Evolutionary conservation across 2,329 filamentous ascomycete species (phyloP).

Genomic region (Fusarium chlamydosporum): DNA sequence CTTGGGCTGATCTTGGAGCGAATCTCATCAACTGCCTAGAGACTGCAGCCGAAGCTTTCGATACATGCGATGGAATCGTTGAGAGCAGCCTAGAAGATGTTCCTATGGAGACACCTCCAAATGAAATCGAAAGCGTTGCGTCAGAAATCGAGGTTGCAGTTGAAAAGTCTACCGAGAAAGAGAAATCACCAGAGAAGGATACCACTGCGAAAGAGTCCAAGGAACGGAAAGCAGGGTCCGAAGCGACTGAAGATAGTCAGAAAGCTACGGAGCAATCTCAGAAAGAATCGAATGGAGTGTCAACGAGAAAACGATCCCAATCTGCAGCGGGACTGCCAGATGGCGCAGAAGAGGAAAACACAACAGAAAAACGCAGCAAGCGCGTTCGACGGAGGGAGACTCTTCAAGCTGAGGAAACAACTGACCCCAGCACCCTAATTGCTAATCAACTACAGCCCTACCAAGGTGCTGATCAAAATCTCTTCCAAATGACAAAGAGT

Average conservation of each 20-base stretch:
- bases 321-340: constrained; percentile 72
- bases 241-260: constrained; percentile 41
- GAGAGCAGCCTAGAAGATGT: constrained; percentile 48
- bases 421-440: constrained; percentile 66
- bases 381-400: constrained; percentile 71
- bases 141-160: constrained; percentile 27
- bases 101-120: constrained; percentile 43
- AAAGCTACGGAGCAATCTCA: constrained; percentile 52
- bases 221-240: constrained; percentile 47
- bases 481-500: constrained; percentile 69
- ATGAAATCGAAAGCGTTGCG: constrained; percentile 35
- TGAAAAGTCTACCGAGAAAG: constrained; percentile 21
- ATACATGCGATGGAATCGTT: constrained; percentile 51
- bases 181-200: constrained; percentile 17
- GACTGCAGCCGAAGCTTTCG: constrained; percentile 50
- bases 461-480: constrained; percentile 68
- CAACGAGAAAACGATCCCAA: constrained; percentile 72
- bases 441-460: constrained; percentile 70
- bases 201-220: constrained; percentile 17
- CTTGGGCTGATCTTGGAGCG: constrained; percentile 56
- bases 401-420: constrained; percentile 65
- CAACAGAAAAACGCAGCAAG: constrained; percentile 74
- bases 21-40: constrained; percentile 54
- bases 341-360: constrained; percentile 68
- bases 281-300: constrained; percentile 57